These are phyloP conservation scores for Cladosporium oxysporum DNA, from an alignment of 2,329 filamentous ascomycete species.

Conservation along the genomic window DNA sequence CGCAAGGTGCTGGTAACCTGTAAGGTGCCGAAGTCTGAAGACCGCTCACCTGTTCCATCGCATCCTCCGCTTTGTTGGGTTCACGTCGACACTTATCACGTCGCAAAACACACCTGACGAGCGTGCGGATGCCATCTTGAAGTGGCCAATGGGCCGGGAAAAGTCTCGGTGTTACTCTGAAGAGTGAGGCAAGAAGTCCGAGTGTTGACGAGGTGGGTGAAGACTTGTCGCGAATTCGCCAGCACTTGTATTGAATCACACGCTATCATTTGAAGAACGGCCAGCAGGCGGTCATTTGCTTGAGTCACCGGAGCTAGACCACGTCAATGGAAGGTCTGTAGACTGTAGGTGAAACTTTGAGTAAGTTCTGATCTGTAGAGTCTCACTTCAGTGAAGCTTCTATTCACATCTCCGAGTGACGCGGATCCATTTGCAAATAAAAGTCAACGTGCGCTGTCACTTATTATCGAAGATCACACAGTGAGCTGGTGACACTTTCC, in stretches of 20 bases:
- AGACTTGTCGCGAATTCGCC: no score
- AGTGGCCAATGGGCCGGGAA: neutral
- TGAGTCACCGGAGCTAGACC: neutral
- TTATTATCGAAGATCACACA: neutral
- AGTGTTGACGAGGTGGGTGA: neutral
- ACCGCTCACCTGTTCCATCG: no score
- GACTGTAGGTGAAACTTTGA: neutral
- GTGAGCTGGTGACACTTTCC: neutral
- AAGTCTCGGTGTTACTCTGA: neutral
- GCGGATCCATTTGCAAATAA: neutral
- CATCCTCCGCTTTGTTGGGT: no score
- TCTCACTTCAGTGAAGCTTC: neutral
- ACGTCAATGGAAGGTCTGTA: neutral
- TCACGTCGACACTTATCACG: no score
- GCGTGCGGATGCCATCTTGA: no score
- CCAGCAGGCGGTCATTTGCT: neutral
- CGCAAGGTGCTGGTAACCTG: no score
- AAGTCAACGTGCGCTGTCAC: neutral
- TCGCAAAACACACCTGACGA: no score
- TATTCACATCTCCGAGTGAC: neutral
- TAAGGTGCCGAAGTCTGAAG: no score
- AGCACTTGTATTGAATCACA: no score
- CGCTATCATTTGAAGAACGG: neutral
- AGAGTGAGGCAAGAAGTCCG: neutral
- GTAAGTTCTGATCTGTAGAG: neutral